A percentile compares a stretch with the other conserved stretches of the same genome.
These are phyloP conservation scores for Aspergillus sp. DNA, from an alignment of 2,329 filamentous ascomycete genomes.

Conservation along the genomic window DNA sequence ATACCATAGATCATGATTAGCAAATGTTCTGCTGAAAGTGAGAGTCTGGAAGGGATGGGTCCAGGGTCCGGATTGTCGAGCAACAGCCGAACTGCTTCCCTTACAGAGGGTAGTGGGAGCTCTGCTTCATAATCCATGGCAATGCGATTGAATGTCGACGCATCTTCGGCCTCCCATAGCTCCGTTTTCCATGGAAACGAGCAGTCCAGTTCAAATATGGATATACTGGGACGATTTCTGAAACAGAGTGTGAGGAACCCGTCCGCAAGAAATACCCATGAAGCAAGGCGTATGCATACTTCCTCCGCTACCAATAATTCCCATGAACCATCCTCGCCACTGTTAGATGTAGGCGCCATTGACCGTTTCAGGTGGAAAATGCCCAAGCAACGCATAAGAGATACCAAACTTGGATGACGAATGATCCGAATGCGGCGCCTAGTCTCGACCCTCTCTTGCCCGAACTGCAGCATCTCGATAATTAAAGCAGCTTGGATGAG, in stretches of 20 bases:
- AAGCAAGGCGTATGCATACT: conserved; percentile 30
- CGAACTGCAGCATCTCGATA: conserved; percentile 34
- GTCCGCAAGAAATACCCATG: conserved; percentile 33
- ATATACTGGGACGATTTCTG: conserved; percentile 30
- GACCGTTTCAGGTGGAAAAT: conserved; percentile 26
- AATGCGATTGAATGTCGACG: conserved; percentile 23
- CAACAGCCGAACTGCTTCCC: conserved; percentile 23
- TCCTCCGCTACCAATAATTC: conserved; percentile 25
- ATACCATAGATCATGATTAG: conserved; percentile 33
- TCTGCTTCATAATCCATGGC: conserved; percentile 10
- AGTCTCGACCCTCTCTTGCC: conserved; percentile 26
- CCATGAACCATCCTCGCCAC: conserved; percentile 22
- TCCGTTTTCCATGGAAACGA: conserved; percentile 31
- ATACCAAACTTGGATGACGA: conserved; percentile 31
- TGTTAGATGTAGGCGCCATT: conserved; percentile 9
- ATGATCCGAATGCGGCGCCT: conserved; percentile 33
- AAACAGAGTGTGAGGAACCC: conserved; percentile 35
- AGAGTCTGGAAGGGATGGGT: conserved; percentile 23
- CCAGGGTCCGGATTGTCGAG: conserved; percentile 20
- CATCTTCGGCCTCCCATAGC: conserved; percentile 30
- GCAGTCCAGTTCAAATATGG: conserved; percentile 32
- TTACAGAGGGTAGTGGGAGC: conserved; percentile 22
- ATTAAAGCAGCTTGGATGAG: conserved; percentile 30
- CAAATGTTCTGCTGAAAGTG: conserved; percentile 30
- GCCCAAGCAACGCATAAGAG: conserved; percentile 28